Conservation (phyloP, 768 basidiomycete genomes). For the Trametes meyenii region DNA sequence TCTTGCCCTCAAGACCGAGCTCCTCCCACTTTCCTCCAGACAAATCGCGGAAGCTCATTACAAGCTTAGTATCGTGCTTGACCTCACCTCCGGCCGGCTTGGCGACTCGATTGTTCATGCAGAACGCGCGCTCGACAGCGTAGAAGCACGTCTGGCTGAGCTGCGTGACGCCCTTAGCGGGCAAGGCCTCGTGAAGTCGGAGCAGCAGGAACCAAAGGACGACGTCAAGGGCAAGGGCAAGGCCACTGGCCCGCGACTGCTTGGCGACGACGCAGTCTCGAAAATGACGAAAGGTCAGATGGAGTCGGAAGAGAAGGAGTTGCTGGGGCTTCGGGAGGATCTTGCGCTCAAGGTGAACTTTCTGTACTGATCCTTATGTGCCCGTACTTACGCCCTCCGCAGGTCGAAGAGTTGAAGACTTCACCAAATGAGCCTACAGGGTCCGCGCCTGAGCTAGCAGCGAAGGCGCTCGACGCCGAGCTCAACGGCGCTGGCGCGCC, state of each 20-base stretch:
- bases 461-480: conserved; percentile 71
- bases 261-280: conserved; percentile 57
- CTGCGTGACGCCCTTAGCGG: conserved; percentile 51
- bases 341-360: conserved; percentile 71
- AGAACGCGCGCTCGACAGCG: conserved; percentile 77
- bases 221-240: conserved; percentile 76
- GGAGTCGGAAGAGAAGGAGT: conserved; percentile 78
- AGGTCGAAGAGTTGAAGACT: conserved; percentile 92
- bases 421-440: conserved; percentile 62
- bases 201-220: conserved; percentile 33
- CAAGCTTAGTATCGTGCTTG: conserved; percentile 91
- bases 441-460: conserved; percentile 72
- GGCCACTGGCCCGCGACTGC: conserved; percentile 42
- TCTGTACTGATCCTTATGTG: background rate
- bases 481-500: conserved; percentile 50
- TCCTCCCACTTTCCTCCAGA: conserved; percentile 86
- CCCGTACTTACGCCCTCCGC: background rate
- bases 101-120: conserved; percentile 82
- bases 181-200: conserved; percentile 38
- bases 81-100: conserved; percentile 84
- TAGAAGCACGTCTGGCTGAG: conserved; percentile 67
- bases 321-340: conserved; percentile 76
- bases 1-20: conserved; percentile 66
- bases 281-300: conserved; percentile 76
- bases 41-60: conserved; percentile 95